Evolutionary conservation across 179 eudicot species (phyloP).

Genomic region (Silene noctiflora): DNA sequence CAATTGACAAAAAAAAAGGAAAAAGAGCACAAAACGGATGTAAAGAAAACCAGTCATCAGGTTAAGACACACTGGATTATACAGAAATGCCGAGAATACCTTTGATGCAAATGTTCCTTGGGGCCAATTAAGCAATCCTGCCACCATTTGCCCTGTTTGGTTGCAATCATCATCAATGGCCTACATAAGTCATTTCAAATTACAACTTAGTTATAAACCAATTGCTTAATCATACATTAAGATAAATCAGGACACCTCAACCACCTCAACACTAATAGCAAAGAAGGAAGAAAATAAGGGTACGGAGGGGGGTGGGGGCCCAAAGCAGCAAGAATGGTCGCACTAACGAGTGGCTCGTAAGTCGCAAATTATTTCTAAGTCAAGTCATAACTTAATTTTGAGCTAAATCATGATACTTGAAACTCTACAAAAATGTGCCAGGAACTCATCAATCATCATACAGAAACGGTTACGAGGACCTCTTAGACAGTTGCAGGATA

Average conservation of each 20-base stretch:
- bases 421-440: too few species aligned
- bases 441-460: too few species aligned
- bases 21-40: background rate
- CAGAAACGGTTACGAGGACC: too few species aligned
- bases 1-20: background rate
- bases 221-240: background rate
- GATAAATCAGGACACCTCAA: background rate
- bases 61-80: too few species aligned
- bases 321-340: too few species aligned
- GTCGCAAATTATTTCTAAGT: too few species aligned
- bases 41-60: too few species aligned
- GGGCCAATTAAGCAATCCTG: constrained; percentile 92
- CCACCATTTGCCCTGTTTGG: constrained; percentile 98
- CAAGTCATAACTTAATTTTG: too few species aligned
- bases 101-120: constrained; percentile 99
- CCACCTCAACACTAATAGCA: background rate
- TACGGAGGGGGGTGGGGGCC: too few species aligned
- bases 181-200: constrained; percentile 30
- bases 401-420: too few species aligned
- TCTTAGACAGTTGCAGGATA: too few species aligned
- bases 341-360: too few species aligned
- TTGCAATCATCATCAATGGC: constrained; percentile 98
- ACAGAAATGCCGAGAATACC: constrained; percentile 36
- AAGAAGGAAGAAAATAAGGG: background rate
- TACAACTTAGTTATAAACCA: background rate